Percentiles rank a stretch among this genome's conserved stretches.
Evolutionary conservation across 164 flowering plant genomes (phyloP).

Genomic region (Warburgia ugandensis): DNA sequence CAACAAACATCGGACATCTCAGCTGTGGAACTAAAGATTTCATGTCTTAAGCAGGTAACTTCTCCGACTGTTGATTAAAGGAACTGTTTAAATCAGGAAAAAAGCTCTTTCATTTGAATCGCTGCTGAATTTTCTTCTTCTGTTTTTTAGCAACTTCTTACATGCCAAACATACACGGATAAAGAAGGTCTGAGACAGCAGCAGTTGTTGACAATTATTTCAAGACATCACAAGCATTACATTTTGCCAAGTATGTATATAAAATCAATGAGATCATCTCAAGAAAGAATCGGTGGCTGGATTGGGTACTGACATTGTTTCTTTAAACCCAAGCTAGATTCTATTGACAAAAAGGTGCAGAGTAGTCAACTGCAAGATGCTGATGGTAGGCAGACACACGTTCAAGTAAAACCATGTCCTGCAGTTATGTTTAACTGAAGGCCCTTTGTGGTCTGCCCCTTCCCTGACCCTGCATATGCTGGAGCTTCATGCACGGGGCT

Average conservation of each 20-base stretch:
- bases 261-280: neutral
- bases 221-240: slow-evolving; percentile 95
- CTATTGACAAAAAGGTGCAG: slow-evolving; percentile 74
- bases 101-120: neutral
- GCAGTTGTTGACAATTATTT: slow-evolving; percentile 57
- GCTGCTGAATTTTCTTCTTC: slow-evolving; percentile 16
- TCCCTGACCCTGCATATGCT: too few relatives aligned
- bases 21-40: slow-evolving; percentile 53
- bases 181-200: slow-evolving; percentile 89
- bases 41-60: slow-evolving; percentile 74
- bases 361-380: slow-evolving; percentile 54
- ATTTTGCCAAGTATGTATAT: slow-evolving; percentile 67
- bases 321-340: slow-evolving; percentile 37
- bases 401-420: slow-evolving; percentile 46
- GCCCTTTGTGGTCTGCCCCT: too few relatives aligned
- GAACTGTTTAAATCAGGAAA: neutral
- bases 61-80: neutral
- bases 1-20: slow-evolving; percentile 69
- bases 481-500: too few relatives aligned
- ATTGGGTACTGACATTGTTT: too few relatives aligned
- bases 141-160: slow-evolving; percentile 56
- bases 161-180: slow-evolving; percentile 68
- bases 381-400: slow-evolving; percentile 44
- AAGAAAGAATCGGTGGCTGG: too few relatives aligned
- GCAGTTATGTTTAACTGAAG: slow-evolving; percentile 40